Evolutionary conservation across 192 early-diverging fungal species (phyloP), one percentile per base, ranked within the genome.

Genomic region (Linnemannia elongata): DNA sequence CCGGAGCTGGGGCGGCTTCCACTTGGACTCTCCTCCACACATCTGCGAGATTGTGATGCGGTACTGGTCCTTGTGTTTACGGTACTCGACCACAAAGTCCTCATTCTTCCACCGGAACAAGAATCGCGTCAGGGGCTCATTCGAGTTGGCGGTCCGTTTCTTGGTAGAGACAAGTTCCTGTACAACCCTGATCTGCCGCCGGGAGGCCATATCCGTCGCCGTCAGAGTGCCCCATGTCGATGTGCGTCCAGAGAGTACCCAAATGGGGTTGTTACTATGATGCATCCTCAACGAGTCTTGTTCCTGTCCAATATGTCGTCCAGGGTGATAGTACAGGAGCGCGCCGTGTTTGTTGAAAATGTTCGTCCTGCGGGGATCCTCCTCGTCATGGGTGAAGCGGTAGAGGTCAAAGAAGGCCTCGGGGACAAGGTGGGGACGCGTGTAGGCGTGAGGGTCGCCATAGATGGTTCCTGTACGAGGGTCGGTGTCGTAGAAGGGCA

Each of bases 21-120:
- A 87, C 39, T 81, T 78, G 49, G 84, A 87, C 18, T 81, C 76
- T 13, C 84, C 84, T 35, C 84, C 84, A 70, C 84, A 87, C 84
- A 87, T 87, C 49, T 87, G 84, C 35, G 39, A 87, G 15, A 36
- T 74, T 4, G 84, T 87, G 39, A 87, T 70, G 4, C 84, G 69
- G 72, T 87, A 87, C 47, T 87, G 84, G 52, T 87, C 84, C 42
- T 87, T 87, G 10, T 81, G 79, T 27, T 87, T 87, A 15, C 84
- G 49, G 72, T 87, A 87, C 63, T 87, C 84, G 13, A 68, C 27
- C 47, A 87, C 84, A 73, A 81, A 87, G 66, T 87, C 84, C 12
- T 87, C 72, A 3, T 81, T 76, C 41, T 87, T 87, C 84, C 84
- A 87, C 30, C 84, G 84, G 74, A 87, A 87, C 18, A 87, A 75